Evolutionary conservation across 176 grass and related monocot genomes (phyloP).

Genomic region (Juncus effusus): DNA sequence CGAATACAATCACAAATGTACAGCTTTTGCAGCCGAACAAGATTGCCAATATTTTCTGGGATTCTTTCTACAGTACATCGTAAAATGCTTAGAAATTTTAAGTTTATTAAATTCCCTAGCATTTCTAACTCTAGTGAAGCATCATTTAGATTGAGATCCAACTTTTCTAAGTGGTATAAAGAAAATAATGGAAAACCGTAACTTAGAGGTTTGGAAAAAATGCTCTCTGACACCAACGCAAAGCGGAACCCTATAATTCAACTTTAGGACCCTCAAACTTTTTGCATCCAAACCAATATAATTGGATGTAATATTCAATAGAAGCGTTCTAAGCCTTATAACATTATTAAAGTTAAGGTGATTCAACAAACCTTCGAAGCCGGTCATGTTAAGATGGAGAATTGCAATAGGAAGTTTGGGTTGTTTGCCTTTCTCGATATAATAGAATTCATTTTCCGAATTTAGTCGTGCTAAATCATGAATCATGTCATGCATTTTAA

Average conservation of each 20-base stretch:
- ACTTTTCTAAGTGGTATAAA: too few species aligned
- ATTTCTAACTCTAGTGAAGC: too few species aligned
- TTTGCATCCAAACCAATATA: not conserved
- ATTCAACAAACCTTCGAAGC: not conserved
- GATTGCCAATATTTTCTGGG: conserved; percentile 6
- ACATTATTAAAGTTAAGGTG: too few species aligned
- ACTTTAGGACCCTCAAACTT: not conserved
- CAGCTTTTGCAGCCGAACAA: not conserved
- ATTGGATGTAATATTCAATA: not conserved
- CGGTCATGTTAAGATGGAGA: not conserved
- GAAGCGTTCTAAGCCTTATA: not conserved
- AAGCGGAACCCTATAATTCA: too few species aligned
- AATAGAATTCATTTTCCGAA: not conserved
- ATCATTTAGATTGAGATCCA: too few species aligned
- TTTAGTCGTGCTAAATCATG: too few species aligned
- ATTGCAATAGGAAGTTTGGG: not conserved
- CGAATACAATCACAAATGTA: not conserved
- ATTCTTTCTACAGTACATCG: not conserved
- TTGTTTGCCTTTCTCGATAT: not conserved
- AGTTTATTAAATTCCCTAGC: too few species aligned
- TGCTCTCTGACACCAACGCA: too few species aligned
- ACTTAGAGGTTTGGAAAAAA: too few species aligned
- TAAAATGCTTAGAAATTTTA: too few species aligned
- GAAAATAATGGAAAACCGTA: too few species aligned
- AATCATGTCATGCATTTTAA: too few species aligned